A percentile compares a stretch with the other conserved stretches of the same genome.
Conservation (phyloP, 768 basidiomycete species). For the Omphalotus guepiniiformis region DNA sequence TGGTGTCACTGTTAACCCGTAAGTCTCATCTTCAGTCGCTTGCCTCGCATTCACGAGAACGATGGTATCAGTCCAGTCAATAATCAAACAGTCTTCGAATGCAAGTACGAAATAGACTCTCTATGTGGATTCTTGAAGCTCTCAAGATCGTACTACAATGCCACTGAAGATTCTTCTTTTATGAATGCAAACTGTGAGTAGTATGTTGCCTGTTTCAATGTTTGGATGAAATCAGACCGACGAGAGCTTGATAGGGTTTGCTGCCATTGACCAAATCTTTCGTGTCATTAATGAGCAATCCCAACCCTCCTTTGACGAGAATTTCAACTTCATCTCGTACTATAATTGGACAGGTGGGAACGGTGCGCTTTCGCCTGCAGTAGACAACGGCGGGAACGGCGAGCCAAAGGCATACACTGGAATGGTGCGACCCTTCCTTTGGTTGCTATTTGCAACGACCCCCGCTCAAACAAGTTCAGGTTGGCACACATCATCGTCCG, state of each 20-base stretch:
- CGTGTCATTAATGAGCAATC: constrained; percentile 76
- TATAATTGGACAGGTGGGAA: constrained; percentile 79
- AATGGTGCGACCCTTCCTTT: constrained; percentile 31
- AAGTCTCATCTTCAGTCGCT: constrained; percentile 20
- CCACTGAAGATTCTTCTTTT: constrained; percentile 68
- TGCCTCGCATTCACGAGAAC: not conserved
- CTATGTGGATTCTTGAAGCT: constrained; percentile 77
- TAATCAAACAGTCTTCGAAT: constrained; percentile 71
- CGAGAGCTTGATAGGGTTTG: constrained; percentile 45
- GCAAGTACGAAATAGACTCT: constrained; percentile 86
- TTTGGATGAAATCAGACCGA: constrained; percentile 6
- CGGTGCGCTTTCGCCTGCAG: constrained; percentile 59
- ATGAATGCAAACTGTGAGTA: constrained; percentile 64
- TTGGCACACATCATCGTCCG: constrained; percentile 74
- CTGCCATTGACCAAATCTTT: constrained; percentile 68
- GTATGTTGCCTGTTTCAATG: not conserved
- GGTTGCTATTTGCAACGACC: no score
- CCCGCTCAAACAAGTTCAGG: constrained; percentile 29
- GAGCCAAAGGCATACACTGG: constrained; percentile 76
- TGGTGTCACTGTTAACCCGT: constrained; percentile 73
- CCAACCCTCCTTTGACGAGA: constrained; percentile 60
- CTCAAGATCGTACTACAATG: constrained; percentile 66
- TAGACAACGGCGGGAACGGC: constrained; percentile 65
- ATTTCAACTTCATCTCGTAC: constrained; percentile 72
- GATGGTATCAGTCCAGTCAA: constrained; percentile 54